A percentile compares a stretch with the other conserved stretches of the same genome.
phyloP scores from a whole-genome alignment of 192 early-diverging fungal genomes.

The Helicostylum pulchrum region DNA sequence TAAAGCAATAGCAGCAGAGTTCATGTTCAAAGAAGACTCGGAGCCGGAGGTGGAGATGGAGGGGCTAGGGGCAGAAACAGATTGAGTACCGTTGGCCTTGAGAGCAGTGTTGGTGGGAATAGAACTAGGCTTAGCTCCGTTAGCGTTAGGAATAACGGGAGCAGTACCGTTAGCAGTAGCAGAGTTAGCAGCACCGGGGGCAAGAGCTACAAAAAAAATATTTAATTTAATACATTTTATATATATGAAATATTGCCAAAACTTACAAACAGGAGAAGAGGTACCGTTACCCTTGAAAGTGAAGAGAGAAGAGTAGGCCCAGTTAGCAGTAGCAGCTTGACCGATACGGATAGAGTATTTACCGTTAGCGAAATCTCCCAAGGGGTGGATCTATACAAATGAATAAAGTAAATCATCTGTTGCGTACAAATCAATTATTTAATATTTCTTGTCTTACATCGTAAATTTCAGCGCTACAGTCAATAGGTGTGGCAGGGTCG shows the following conservation, averaged over 20 bases:
- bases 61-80: neutral
- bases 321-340: conserved; percentile 16
- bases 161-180: conserved; percentile 4
- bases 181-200: neutral
- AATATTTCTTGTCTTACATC: conserved; percentile 14
- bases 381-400: conserved; percentile 13
- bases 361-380: conserved; percentile 28
- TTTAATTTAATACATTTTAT: no score
- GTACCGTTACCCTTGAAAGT: conserved; percentile 29
- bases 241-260: no score
- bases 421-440: neutral
- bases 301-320: conserved; percentile 36
- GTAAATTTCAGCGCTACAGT: conserved; percentile 18
- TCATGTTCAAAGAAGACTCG: neutral
- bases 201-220: neutral
- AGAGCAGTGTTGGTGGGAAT: neutral
- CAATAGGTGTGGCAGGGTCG: conserved; percentile 13
- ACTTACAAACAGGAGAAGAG: conserved; percentile 24
- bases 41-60: conserved; percentile 5
- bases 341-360: conserved; percentile 37
- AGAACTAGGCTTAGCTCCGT: neutral
- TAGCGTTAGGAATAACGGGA: conserved; percentile 5
- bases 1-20: conserved; percentile 13
- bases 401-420: neutral
- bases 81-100: conserved; percentile 1